Conservation (phyloP, 129 eudicot species). For the Pulicaria dysenterica region DNA sequence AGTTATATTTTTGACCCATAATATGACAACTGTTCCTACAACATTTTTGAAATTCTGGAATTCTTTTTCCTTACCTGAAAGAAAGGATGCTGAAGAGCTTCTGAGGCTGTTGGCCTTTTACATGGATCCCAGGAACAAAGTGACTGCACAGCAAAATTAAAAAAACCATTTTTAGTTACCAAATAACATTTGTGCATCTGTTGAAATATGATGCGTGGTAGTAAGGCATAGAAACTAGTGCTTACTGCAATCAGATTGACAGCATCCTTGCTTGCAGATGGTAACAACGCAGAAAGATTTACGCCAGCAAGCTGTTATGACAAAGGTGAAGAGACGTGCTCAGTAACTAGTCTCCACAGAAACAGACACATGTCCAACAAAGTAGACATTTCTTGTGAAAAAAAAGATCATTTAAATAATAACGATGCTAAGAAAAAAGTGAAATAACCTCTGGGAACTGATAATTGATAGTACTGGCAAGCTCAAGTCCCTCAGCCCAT, state of each 20-base stretch:
- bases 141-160: slow-evolving; percentile 43
- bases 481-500: slow-evolving; percentile 84
- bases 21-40: background rate
- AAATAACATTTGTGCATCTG: background rate
- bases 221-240: slow-evolving; percentile 3
- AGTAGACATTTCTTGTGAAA: background rate
- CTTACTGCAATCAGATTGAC: slow-evolving; percentile 74
- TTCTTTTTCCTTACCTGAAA: slow-evolving; percentile 61
- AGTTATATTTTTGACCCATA: background rate
- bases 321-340: background rate
- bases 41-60: background rate
- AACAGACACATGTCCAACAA: background rate
- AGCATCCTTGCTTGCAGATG: slow-evolving; percentile 92
- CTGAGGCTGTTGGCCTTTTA: slow-evolving; percentile 91
- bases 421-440: background rate
- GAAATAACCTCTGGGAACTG: slow-evolving; percentile 78
- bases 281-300: slow-evolving; percentile 66
- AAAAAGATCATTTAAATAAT: background rate
- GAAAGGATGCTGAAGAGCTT: slow-evolving; percentile 97
- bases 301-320: slow-evolving; percentile 68
- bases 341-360: background rate
- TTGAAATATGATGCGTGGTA: background rate
- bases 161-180: background rate
- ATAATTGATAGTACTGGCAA: slow-evolving; percentile 68
- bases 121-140: slow-evolving; percentile 98